A percentile compares a stretch with the other conserved stretches of the same genome.
Evolutionary conservation across 2,329 filamentous ascomycete species (phyloP).

Genomic region (Lasiodiplodia sp.): DNA sequence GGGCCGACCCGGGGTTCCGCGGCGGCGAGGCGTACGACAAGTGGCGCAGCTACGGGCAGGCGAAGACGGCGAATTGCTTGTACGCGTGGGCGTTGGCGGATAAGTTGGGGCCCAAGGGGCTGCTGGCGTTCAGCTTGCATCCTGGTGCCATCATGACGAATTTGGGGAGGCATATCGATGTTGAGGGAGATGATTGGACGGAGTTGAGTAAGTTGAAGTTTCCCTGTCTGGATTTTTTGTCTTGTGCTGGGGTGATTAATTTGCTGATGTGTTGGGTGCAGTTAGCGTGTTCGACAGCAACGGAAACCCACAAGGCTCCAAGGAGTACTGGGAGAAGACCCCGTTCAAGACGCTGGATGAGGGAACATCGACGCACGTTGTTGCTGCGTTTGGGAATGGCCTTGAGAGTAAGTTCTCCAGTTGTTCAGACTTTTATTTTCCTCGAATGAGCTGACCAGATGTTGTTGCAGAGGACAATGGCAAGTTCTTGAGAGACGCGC

Average conservation of each 20-base stretch:
- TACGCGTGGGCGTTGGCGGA: slow-evolving; percentile 38
- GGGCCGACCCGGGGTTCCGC: slow-evolving; percentile 34
- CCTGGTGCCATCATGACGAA: slow-evolving; percentile 40
- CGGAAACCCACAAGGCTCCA: slow-evolving; percentile 34
- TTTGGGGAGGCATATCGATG: slow-evolving; percentile 34
- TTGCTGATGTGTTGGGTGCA: slow-evolving; percentile 24
- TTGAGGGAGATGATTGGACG: slow-evolving; percentile 33
- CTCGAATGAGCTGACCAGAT: background rate
- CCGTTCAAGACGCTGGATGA: slow-evolving; percentile 39
- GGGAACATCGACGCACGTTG: slow-evolving; percentile 42
- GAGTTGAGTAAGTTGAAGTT: slow-evolving; percentile 32
- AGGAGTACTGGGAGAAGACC: slow-evolving; percentile 12
- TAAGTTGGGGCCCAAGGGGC: slow-evolving; percentile 36
- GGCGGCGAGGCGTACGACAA: slow-evolving; percentile 27
- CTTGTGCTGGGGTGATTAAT: background rate
- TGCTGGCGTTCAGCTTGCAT: slow-evolving; percentile 42
- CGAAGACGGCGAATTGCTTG: slow-evolving; percentile 39
- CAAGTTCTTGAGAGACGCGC: slow-evolving; percentile 39
- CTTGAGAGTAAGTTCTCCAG: slow-evolving; percentile 31
- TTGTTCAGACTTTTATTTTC: accelerated
- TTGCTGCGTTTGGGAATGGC: slow-evolving; percentile 41
- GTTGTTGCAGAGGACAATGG: slow-evolving; percentile 36
- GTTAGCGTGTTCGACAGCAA: slow-evolving; percentile 35
- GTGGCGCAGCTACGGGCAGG: slow-evolving; percentile 35
- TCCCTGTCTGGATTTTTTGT: background rate